Percentiles rank a stretch among this genome's conserved stretches.
Evolutionary conservation across 202 grass and related monocot species (phyloP).

Genomic region (Digitaria exilis): DNA sequence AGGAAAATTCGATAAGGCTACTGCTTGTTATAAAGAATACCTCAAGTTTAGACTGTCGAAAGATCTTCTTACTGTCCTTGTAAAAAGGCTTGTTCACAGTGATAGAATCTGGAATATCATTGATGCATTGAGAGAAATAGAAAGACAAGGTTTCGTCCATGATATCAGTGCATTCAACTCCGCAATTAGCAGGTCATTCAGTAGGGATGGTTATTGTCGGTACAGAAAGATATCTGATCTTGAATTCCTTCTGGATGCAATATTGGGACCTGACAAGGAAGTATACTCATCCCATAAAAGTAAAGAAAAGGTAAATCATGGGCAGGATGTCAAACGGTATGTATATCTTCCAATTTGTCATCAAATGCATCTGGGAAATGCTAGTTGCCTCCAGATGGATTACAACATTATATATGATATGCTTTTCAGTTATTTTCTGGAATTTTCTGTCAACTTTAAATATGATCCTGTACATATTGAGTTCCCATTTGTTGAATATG

Average conservation of each 20-base stretch:
- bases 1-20: constrained; percentile 51
- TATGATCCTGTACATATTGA: not conserved
- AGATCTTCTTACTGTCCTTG: constrained; percentile 50
- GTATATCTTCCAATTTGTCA: not conserved
- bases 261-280: constrained; percentile 44
- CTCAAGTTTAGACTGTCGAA: constrained; percentile 50
- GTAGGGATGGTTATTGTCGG: constrained; percentile 62
- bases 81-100: constrained; percentile 54
- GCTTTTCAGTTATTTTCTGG: constrained; percentile 14
- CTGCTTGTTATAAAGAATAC: constrained; percentile 40
- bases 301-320: not conserved
- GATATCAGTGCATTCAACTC: constrained; percentile 51
- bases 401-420: not conserved
- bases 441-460: not conserved
- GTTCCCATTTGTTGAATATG: not conserved
- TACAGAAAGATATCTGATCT: constrained; percentile 41
- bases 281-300: constrained; percentile 21
- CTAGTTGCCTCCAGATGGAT: not conserved
- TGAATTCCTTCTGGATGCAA: constrained; percentile 58
- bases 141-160: constrained; percentile 27
- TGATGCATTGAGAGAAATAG: constrained; percentile 41
- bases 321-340: constrained; percentile 19
- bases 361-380: not conserved
- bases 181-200: constrained; percentile 53
- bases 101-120: constrained; percentile 44